A percentile compares a stretch with the other conserved stretches of the same genome.
phyloP scores from a whole-genome alignment of 2,329 filamentous ascomycete species.

The Alternaria sp. region DNA sequence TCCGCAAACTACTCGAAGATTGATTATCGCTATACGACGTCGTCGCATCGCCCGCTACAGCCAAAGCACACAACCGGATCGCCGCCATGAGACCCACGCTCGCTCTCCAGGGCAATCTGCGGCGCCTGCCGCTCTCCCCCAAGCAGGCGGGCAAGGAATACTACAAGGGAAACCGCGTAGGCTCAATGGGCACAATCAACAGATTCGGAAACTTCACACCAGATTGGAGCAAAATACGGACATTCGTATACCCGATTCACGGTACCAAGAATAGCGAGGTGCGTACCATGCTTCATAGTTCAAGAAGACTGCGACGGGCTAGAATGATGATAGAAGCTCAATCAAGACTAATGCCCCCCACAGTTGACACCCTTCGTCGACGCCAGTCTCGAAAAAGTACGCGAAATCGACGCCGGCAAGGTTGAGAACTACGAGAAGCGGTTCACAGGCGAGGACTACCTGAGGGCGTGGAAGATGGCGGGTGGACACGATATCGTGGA shows the following conservation, averaged over 20 bases:
- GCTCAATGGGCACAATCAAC: conserved; percentile 85
- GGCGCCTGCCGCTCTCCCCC: conserved; percentile 84
- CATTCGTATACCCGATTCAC: conserved; percentile 80
- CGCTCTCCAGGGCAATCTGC: conserved; percentile 72
- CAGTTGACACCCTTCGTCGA: conserved; percentile 85
- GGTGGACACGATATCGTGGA: conserved; percentile 43
- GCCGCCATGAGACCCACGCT: conserved; percentile 72
- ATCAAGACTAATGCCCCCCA: background rate
- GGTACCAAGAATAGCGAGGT: conserved; percentile 62
- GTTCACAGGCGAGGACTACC: conserved; percentile 45
- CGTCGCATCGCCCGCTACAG: conserved; percentile 9
- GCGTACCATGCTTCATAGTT: background rate
- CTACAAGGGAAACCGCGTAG: conserved; percentile 95
- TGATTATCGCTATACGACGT: conserved; percentile 4
- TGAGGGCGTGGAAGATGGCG: conserved; percentile 45
- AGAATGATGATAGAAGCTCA: background rate
- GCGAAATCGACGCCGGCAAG: conserved; percentile 18
- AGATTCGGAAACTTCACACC: conserved; percentile 85
- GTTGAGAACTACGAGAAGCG: conserved; percentile 34
- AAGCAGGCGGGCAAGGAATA: conserved; percentile 93
- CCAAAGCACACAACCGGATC: background rate
- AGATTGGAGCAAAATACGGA: conserved; percentile 88
- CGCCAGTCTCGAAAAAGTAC: conserved; percentile 61
- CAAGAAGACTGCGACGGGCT: conserved; percentile 11
- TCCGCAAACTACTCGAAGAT: conserved; percentile 25